Evolutionary conservation across 2,329 filamentous ascomycete genomes (phyloP).

Genomic region (Monascus ruber): DNA sequence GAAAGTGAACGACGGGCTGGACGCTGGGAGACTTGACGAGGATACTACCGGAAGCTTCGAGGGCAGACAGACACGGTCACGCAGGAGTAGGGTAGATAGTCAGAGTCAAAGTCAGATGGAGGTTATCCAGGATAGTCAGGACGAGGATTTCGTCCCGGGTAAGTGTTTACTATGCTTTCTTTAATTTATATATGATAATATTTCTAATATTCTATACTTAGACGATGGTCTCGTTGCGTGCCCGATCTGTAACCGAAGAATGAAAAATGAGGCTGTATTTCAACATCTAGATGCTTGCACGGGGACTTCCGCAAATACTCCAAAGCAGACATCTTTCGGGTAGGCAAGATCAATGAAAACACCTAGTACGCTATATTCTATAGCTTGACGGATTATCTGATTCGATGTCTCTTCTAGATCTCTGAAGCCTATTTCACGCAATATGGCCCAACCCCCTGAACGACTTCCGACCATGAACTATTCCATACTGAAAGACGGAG

Average conservation of each 20-base stretch:
- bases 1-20: conserved; percentile 19
- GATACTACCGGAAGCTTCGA: conserved; percentile 16
- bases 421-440: conserved; percentile 6
- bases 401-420: background rate
- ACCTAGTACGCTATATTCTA: background rate
- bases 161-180: conserved; percentile 2
- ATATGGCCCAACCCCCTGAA: conserved; percentile 37
- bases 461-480: conserved; percentile 76
- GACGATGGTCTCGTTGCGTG: conserved; percentile 72
- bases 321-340: conserved; percentile 15
- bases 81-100: conserved; percentile 10
- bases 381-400: conserved; percentile 1
- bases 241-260: conserved; percentile 66
- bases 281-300: conserved; percentile 65
- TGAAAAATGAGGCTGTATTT: conserved; percentile 71
- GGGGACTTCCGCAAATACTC: conserved; percentile 8
- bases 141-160: conserved; percentile 29
- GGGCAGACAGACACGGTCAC: conserved; percentile 25
- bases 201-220: conserved; percentile 16
- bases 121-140: conserved; percentile 30
- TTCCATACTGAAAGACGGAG: conserved; percentile 67
- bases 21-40: conserved; percentile 27
- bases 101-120: conserved; percentile 10
- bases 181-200: background rate
- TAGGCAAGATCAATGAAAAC: conserved; percentile 6